Evolutionary conservation across 169 alveolate species (phyloP).

Genomic region (Amoebophrya sp.): DNA sequence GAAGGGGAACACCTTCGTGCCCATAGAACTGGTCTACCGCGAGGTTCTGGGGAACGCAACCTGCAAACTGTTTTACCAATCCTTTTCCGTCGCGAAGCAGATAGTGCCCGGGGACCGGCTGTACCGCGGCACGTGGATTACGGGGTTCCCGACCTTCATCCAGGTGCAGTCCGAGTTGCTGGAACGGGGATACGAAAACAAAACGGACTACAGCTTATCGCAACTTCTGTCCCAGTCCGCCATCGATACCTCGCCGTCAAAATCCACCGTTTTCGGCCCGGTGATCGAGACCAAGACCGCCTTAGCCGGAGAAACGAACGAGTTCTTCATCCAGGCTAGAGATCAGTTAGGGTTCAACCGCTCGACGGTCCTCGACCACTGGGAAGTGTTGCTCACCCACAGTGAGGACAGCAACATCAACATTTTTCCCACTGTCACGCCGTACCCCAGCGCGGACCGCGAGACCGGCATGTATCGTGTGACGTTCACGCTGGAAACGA

Average conservation of each 20-base stretch:
- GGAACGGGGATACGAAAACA: neutral
- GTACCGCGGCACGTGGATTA: conserved; percentile 4
- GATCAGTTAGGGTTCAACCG: neutral
- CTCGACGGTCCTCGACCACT: neutral
- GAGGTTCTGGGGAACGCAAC: conserved; percentile 22
- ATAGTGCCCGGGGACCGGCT: neutral
- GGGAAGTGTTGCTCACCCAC: neutral
- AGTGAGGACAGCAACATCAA: neutral
- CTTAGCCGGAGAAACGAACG: neutral
- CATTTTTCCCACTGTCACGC: neutral
- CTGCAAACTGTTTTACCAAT: neutral
- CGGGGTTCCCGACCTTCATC: neutral
- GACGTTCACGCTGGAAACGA: neutral
- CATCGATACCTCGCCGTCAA: neutral
- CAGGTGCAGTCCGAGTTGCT: neutral
- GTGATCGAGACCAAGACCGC: neutral
- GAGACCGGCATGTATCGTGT: neutral
- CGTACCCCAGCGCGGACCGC: neutral
- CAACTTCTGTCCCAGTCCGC: neutral
- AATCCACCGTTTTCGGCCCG: neutral
- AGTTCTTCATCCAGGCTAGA: conserved; percentile 21
- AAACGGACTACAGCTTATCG: neutral
- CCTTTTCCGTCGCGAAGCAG: conserved; percentile 29
- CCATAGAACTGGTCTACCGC: conserved; percentile 28
- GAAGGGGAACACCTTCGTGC: neutral